These are phyloP conservation scores for Hamigera avellanea DNA, from an alignment of 495 filamentous ascomycete genomes.

Conservation along the genomic window DNA sequence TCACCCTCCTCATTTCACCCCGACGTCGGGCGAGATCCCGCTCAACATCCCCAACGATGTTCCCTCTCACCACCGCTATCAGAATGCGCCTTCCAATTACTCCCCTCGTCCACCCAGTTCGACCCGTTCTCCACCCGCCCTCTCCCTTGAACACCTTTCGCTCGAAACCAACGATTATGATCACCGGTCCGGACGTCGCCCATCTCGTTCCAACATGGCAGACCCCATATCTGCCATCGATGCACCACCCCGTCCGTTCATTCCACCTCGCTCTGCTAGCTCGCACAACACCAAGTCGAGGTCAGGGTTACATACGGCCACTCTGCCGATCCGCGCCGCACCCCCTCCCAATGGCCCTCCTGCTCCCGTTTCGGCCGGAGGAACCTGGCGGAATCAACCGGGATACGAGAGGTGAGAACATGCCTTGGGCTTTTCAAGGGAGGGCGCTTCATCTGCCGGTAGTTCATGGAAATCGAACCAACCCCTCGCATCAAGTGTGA, in stretches of 20 bases:
- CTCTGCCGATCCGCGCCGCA: conserved; percentile 31
- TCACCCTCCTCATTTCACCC: conserved; percentile 32
- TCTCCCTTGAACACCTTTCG: conserved; percentile 30
- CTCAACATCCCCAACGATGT: conserved; percentile 41
- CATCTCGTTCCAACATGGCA: conserved; percentile 20
- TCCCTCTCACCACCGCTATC: conserved; percentile 15
- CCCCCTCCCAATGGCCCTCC: conserved; percentile 31
- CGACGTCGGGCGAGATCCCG: conserved; percentile 57
- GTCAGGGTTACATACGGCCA: conserved; percentile 23
- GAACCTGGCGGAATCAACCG: conserved; percentile 22
- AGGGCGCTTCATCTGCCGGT: too few species aligned
- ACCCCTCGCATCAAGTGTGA: too few species aligned
- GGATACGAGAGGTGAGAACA: conserved; percentile 12
- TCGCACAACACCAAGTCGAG: conserved; percentile 26
- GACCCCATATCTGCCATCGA: conserved; percentile 31
- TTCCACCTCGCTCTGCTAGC: conserved; percentile 26
- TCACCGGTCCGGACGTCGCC: conserved; percentile 26
- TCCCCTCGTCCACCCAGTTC: conserved; percentile 18
- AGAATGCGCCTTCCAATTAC: conserved; percentile 8
- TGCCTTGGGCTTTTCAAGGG: too few species aligned
- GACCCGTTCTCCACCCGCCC: conserved; percentile 19
- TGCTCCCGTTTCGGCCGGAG: conserved; percentile 22
- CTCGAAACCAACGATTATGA: conserved; percentile 26
- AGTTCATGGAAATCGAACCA: too few species aligned
- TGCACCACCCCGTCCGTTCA: conserved; percentile 19